Percentiles rank a stretch among this genome's conserved stretches.
phyloP scores from a whole-genome alignment of 495 filamentous ascomycete species.

The Penicillium subrubescens region DNA sequence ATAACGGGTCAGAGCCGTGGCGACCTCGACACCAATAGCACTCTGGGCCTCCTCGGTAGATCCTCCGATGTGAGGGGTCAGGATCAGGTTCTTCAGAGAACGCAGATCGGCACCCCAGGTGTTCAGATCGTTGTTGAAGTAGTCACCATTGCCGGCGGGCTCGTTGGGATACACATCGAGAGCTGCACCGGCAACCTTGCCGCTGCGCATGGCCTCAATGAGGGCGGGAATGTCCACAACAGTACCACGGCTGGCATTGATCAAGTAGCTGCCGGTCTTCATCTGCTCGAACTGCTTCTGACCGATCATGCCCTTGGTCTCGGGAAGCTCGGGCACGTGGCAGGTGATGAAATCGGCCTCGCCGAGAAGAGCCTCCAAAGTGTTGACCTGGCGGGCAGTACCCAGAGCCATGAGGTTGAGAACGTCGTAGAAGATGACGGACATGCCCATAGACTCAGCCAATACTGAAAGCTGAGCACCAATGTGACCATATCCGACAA shows the following conservation, averaged over 20 bases:
- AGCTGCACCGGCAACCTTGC: slow-evolving; percentile 91
- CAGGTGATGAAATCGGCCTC: slow-evolving; percentile 88
- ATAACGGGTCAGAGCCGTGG: slow-evolving; percentile 82
- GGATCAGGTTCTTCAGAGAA: slow-evolving; percentile 84
- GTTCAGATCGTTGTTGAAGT: slow-evolving; percentile 88
- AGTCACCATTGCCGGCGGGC: slow-evolving; percentile 90
- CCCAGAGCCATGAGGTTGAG: slow-evolving; percentile 92
- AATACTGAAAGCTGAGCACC: slow-evolving; percentile 95
- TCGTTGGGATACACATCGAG: slow-evolving; percentile 96
- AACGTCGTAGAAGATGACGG: slow-evolving; percentile 93
- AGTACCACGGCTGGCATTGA: slow-evolving; percentile 93
- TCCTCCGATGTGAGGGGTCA: slow-evolving; percentile 95
- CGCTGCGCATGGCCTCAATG: slow-evolving; percentile 81
- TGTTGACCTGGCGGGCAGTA: slow-evolving; percentile 78
- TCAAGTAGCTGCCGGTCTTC: slow-evolving; percentile 89
- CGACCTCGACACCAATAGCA: slow-evolving; percentile 93
- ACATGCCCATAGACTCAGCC: slow-evolving; percentile 97
- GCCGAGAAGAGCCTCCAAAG: slow-evolving; percentile 72
- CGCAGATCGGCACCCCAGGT: slow-evolving; percentile 84
- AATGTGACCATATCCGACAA: slow-evolving; percentile 97
- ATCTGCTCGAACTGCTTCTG: slow-evolving; percentile 76
- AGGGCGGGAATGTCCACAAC: slow-evolving; percentile 94
- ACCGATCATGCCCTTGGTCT: slow-evolving; percentile 90
- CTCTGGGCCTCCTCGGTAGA: slow-evolving; percentile 98
- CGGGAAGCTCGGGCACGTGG: slow-evolving; percentile 90